Base-by-base conservation (phyloP, 106 monocot genomes). In the Dendrobium catenatum region DNA sequence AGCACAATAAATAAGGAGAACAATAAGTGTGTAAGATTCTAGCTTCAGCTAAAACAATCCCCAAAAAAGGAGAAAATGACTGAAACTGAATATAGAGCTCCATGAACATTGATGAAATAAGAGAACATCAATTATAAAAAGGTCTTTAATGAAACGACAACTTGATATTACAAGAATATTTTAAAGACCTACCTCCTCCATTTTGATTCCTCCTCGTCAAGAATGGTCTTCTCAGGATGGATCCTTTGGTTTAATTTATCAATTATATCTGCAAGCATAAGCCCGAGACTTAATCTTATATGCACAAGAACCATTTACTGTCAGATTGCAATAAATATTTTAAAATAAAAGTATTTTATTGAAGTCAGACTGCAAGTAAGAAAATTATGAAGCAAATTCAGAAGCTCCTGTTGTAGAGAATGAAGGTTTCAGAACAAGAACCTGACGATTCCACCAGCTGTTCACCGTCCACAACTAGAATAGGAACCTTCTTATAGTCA, bases 401-500 rank as follows among this genome's bases (percentile, higher is more conserved):
- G 41, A 2, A 73, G 41, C 5, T 42, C 37, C 41, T 73, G 16
- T 19, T 73, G 20, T 37, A 59, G 42, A 80, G 46, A 29, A 42
- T 42, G 17, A 75, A 77, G 75, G 66, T 64, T 31, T 29, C 22
- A 64, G 19, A 66, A 67, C 76, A 41, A 42, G 33, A 76, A 98
- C 97, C 97, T 90, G 94, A 92, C 56, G 97, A 98, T 29, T 98
- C 88, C 75, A 86, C 67, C 58, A 98, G 61, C 67, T 89, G 90
- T 84, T 98, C 90, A 22, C 94, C 92, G 85, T 94, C 92, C 42
- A 98, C 92, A 48, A 91, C 89, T 59, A 98, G 80, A 59, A 98
- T 98, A 8, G 97, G 97, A 41, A 98, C 97, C 81, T 98, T 98
- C 83, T 93, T 89, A 76, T 98, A 94, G 54, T 98, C 94, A 73